Evolutionary conservation across 306 rosid genomes (phyloP).

Genomic region (Cucumis cinereus): DNA sequence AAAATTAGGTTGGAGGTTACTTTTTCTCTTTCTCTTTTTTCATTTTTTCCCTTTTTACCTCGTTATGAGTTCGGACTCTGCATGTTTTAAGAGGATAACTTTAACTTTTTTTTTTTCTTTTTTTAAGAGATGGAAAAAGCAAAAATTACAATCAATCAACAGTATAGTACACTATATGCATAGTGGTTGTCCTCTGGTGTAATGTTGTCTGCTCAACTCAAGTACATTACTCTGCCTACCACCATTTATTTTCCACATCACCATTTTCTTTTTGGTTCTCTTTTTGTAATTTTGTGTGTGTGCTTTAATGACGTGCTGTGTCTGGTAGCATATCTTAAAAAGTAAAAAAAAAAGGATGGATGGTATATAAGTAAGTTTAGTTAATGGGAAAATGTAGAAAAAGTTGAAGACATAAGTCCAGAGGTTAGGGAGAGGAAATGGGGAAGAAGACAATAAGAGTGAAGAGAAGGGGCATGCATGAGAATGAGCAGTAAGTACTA

Average conservation of each 20-base stretch:
- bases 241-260: background rate
- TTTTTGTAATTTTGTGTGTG: background rate
- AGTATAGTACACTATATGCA: background rate
- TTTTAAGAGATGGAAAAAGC: background rate
- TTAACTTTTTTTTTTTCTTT: background rate
- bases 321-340: too few relatives aligned
- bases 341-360: too few relatives aligned
- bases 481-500: background rate
- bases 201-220: conserved; percentile 6
- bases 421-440: background rate
- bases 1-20: background rate
- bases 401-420: background rate
- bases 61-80: background rate
- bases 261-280: background rate
- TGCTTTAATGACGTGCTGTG: background rate
- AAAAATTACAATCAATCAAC: background rate
- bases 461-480: background rate
- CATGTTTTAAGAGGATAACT: background rate
- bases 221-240: background rate
- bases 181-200: background rate
- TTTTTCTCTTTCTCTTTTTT: background rate
- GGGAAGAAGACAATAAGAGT: background rate
- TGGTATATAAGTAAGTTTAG: too few relatives aligned
- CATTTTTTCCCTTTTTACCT: background rate
- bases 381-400: background rate